A percentile compares a stretch with the other conserved stretches of the same genome.
Conservation (phyloP, 441 rosid genomes). For the Populus hybrid region DNA sequence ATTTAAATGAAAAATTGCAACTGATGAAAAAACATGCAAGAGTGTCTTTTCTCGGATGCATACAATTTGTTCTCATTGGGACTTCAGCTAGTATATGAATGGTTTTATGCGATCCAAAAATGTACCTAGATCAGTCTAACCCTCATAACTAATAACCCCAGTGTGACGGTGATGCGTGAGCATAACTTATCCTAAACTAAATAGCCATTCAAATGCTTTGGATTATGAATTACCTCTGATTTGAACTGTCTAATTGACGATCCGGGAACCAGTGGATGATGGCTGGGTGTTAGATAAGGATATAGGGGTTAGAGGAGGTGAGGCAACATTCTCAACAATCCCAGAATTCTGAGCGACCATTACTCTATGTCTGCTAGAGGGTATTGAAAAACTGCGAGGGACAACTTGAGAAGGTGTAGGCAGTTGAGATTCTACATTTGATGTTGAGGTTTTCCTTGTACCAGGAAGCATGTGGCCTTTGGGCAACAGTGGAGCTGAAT, state of each 20-base stretch:
- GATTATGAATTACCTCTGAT: slow-evolving; percentile 39
- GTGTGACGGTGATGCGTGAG: background rate
- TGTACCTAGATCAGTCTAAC: too few species aligned
- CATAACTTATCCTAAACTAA: background rate
- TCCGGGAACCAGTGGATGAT: slow-evolving; percentile 16
- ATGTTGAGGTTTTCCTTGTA: slow-evolving; percentile 27
- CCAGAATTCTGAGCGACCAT: slow-evolving; percentile 35
- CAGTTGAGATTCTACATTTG: slow-evolving; percentile 61
- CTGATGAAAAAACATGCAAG: too few species aligned
- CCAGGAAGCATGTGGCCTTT: slow-evolving; percentile 47
- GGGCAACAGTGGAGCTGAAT: slow-evolving; percentile 70
- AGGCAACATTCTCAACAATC: slow-evolving; percentile 34
- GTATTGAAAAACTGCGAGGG: slow-evolving; percentile 84
- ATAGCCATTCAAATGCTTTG: background rate
- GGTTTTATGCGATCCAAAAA: too few species aligned
- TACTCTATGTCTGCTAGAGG: slow-evolving; percentile 52
- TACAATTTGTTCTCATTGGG: too few species aligned
- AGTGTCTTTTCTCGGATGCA: too few species aligned
- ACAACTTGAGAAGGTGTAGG: slow-evolving; percentile 68
- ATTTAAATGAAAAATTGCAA: too few species aligned
- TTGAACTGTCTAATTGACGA: slow-evolving; percentile 21
- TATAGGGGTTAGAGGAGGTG: slow-evolving; percentile 75
- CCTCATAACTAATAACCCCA: too few species aligned
- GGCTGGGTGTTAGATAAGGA: slow-evolving; percentile 34
- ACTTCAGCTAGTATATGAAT: too few species aligned